Conservation (phyloP, 2,329 filamentous ascomycete species). For the Colletotrichum simmondsii region DNA sequence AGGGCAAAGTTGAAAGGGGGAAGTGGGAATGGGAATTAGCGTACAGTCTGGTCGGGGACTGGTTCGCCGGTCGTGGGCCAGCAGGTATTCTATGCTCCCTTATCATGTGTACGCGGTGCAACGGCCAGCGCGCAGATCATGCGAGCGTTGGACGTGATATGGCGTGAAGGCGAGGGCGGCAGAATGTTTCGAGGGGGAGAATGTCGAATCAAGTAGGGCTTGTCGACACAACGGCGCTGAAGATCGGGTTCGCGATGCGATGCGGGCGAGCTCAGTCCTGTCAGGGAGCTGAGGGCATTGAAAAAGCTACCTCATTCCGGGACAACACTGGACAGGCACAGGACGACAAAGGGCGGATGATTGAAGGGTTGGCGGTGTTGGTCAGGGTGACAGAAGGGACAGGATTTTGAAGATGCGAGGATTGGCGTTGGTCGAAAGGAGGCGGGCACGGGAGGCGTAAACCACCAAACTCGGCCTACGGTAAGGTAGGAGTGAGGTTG, state of each 20-base stretch:
- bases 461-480: conserved; percentile 21
- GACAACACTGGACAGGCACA: conserved; percentile 26
- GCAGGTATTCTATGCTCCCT: conserved; percentile 66
- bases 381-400: conserved; percentile 1
- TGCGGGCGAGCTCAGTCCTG: conserved; percentile 61
- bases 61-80: conserved; percentile 69
- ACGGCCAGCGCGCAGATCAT: conserved; percentile 33
- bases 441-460: conserved; percentile 21
- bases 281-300: conserved; percentile 68
- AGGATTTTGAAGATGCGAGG: conserved; percentile 21
- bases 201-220: conserved; percentile 7
- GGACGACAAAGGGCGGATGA: conserved; percentile 9
- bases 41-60: conserved; percentile 66
- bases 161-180: not conserved
- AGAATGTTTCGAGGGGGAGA: conserved; percentile 21
- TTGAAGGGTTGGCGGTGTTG: conserved; percentile 1
- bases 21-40: conserved; percentile 39
- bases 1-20: conserved; percentile 27
- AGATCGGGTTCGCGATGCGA: conserved; percentile 28
- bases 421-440: conserved; percentile 18
- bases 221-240: conserved; percentile 8
- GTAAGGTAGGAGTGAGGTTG: conserved; percentile 32
- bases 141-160: conserved; percentile 28
- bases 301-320: conserved; percentile 69
- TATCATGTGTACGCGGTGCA: conserved; percentile 52